Evolutionary conservation across 306 rosid species (phyloP).

Genomic region (Gleditsia sinensis): DNA sequence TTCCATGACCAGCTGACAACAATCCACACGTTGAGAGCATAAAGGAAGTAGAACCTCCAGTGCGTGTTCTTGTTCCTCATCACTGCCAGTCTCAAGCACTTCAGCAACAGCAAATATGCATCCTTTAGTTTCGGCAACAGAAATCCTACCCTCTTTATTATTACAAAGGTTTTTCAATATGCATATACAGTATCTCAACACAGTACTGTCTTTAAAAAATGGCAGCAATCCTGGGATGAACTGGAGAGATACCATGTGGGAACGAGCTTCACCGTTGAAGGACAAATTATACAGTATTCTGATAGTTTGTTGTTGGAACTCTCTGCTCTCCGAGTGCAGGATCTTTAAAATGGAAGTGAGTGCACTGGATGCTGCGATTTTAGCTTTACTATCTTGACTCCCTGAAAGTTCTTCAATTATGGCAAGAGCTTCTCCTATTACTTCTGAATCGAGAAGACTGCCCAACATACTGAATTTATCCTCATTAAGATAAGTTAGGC

Average conservation of each 20-base stretch:
- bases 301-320: constrained; percentile 55
- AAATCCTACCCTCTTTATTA: constrained; percentile 53
- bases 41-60: constrained; percentile 64
- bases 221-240: constrained; percentile 72
- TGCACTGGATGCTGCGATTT: constrained; percentile 58
- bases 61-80: constrained; percentile 80
- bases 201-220: constrained; percentile 43
- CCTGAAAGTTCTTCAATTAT: constrained; percentile 71
- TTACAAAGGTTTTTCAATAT: constrained; percentile 68
- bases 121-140: constrained; percentile 71
- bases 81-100: constrained; percentile 56
- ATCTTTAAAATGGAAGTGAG: constrained; percentile 49
- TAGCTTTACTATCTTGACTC: constrained; percentile 36
- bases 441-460: constrained; percentile 63
- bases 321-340: constrained; percentile 53
- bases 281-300: constrained; percentile 61
- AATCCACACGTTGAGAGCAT: constrained; percentile 66
- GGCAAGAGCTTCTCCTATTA: constrained; percentile 61
- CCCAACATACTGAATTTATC: constrained; percentile 54
- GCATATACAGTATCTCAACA: constrained; percentile 52
- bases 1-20: constrained; percentile 62
- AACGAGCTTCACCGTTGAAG: constrained; percentile 45
- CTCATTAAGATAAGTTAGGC: constrained; percentile 41
- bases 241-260: constrained; percentile 47
- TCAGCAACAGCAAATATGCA: constrained; percentile 67